These are phyloP conservation scores for Mycena vulgaris DNA, from an alignment of 768 basidiomycete species.

Conservation along the genomic window DNA sequence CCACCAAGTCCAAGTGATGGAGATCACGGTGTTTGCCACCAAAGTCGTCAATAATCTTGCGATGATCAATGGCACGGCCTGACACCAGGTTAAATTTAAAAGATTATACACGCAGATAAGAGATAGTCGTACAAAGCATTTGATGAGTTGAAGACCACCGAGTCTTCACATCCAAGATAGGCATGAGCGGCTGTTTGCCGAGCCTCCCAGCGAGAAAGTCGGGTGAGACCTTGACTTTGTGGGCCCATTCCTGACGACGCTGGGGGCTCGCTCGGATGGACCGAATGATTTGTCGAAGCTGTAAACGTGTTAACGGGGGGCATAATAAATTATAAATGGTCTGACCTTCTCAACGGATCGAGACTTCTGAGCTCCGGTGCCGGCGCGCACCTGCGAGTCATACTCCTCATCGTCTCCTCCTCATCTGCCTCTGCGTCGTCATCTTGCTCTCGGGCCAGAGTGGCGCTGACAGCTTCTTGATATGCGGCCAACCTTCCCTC, in stretches of 20 bases:
- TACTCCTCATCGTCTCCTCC: constrained; percentile 25
- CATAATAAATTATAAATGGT: no score
- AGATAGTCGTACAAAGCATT: background rate
- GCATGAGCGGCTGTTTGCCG: background rate
- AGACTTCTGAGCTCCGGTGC: no score
- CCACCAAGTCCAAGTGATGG: background rate
- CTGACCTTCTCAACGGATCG: no score
- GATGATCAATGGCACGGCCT: constrained; percentile 21
- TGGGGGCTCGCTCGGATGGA: constrained; percentile 44
- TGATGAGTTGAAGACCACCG: constrained; percentile 7
- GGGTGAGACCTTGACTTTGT: background rate
- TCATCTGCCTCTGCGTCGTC: constrained; percentile 23
- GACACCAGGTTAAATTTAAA: background rate
- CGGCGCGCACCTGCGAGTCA: no score
- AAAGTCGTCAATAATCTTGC: constrained; percentile 3
- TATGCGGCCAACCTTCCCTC: constrained; percentile 7
- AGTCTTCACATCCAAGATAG: background rate
- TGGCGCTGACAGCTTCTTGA: constrained; percentile 27
- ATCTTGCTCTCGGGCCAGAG: background rate
- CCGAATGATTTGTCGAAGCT: constrained; percentile 45
- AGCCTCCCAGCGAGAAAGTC: background rate
- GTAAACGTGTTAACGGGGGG: no score
- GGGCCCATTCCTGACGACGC: constrained; percentile 3
- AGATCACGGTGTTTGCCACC: constrained; percentile 10
- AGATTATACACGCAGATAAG: background rate